Evolutionary conservation across 2,329 filamentous ascomycete species (phyloP), one percentile per base, ranked within the genome.

Genomic region (Xylariaceae sp.): DNA sequence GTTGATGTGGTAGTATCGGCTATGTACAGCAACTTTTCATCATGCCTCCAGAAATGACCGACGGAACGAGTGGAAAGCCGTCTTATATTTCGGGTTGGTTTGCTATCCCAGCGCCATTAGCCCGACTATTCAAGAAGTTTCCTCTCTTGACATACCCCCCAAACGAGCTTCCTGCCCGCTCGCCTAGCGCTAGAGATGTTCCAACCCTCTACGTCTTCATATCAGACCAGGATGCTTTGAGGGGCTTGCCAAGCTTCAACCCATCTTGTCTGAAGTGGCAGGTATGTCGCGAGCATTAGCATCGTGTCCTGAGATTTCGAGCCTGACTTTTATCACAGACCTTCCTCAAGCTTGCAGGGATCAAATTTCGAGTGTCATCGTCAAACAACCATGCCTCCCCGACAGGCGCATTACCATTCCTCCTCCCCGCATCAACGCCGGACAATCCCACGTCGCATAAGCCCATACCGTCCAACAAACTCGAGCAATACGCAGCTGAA

Each of bases 231-330:
- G 88, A 85, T 66, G 89, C 86, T 32, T 72, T 73, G 53, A 70
- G 70, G 40, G 86, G 86, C 3, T 75, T 79, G 26, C 89, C 92
- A 21, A 96, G 91, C 62, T 96, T 89, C 76, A 98, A 98, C 71
- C 95, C 95, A 10, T 86, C 87, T 56, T 99, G 95, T 78, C 79
- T 98, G 69, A 96, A 93, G 79, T 98, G 92, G 92, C 95, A 98
- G 89, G 91, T 93, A 67, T 48, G 50, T 52, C 40, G 26, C 20
- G 20, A 14, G 46, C 21, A 50, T 48, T 10, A 3, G 20, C 56
- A 46, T 7, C 4, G 2, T 20, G 9, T 14, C 6, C 14, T 40
- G 19, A 20, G 18, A 20, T 40, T 16, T 21, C 18, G 46, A 41
- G 32, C 20, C 49, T 47, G 20, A 63, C 48, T 19, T 21, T 41